Base-by-base conservation (phyloP, 352 stramenopile species). In the Peronosclerospora sorghi region DNA sequence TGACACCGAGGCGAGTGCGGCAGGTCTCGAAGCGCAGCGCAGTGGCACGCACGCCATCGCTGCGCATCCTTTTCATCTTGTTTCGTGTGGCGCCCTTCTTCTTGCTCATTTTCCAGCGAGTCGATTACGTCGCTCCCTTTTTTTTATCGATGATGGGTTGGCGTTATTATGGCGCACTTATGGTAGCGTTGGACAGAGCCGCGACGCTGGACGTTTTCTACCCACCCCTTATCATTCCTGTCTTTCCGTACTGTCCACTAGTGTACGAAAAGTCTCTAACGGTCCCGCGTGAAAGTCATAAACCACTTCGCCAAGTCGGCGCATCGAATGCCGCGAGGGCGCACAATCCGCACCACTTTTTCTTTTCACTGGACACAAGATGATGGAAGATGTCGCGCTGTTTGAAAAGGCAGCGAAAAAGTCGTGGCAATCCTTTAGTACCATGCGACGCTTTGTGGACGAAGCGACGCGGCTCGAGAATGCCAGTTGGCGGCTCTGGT, bases 391-490 rank as follows among this genome's bases (percentile, higher is more conserved):
- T 17, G 57, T 66, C 15, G 49, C 48, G 14, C 67, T 65, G 61
- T 84, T 86, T 43, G 74, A 86, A 42, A 56, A 75, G 21, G 65
- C 71, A 6, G 74, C 72, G 37, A 84, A 84, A 56, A 79, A 87
- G 71, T 85, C 73, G 15, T 91, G 79, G 79, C 79, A 91, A 64
- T 86, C 71, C 30, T 88, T 91, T 59, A 86, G 70, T 35, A 91
- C 79, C 40, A 86, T 91, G 75, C 76, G 75, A 57, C 74, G 77
- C 51, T 92, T 92, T 51, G 68, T 92, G 53, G 71, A 69, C 55
- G 80, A 92, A 51, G 76, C 75, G 26, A 67, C 63, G 21, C 74
- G 80, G 4, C 58, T 92, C 8, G 74, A 92, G 59, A 90, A 90
- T 65, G 75, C 77, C 8, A 88, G 70, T 45, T 92, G 76, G 75